Evolutionary conservation across 2,329 filamentous ascomycete species (phyloP).

Genomic region (Hypoxylon sp.): DNA sequence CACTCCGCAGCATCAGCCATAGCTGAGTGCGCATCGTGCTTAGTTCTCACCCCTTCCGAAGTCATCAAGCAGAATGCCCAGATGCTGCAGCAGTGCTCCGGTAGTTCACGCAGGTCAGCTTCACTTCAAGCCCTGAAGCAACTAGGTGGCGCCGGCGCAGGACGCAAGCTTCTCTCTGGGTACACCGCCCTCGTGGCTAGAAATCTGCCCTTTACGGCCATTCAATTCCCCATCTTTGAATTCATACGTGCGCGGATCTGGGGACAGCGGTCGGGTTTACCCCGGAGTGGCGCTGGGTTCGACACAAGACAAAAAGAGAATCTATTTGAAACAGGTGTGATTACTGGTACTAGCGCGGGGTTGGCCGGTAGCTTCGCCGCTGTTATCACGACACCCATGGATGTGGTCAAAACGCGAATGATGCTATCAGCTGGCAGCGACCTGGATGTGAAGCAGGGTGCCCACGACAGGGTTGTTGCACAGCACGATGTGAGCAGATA

Average conservation of each 20-base stretch:
- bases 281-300: constrained; percentile 47
- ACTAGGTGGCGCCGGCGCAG: constrained; percentile 67
- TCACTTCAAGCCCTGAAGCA: constrained; percentile 66
- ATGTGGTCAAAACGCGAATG: constrained; percentile 90
- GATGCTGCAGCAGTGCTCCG: constrained; percentile 70
- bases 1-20: constrained; percentile 81
- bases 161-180: constrained; percentile 75
- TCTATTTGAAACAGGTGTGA: constrained; percentile 75
- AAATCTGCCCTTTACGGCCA: constrained; percentile 88
- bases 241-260: constrained; percentile 76
- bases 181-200: constrained; percentile 86
- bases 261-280: constrained; percentile 44
- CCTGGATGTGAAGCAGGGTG: constrained; percentile 49
- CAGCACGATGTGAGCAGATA: constrained; percentile 48
- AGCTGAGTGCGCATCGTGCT: constrained; percentile 87
- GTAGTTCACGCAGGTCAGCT: constrained; percentile 54
- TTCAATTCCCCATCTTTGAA: constrained; percentile 93
- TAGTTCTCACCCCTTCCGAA: constrained; percentile 89
- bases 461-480: constrained; percentile 45
- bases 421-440: constrained; percentile 77
- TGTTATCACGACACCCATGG: constrained; percentile 87
- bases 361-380: constrained; percentile 81
- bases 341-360: constrained; percentile 82
- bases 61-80: constrained; percentile 96
- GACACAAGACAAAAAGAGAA: constrained; percentile 50